Evolutionary conservation across 768 basidiomycete genomes (phyloP), one percentile per base, ranked within the genome.

Genomic region (Leccinellum rugosiceps): DNA sequence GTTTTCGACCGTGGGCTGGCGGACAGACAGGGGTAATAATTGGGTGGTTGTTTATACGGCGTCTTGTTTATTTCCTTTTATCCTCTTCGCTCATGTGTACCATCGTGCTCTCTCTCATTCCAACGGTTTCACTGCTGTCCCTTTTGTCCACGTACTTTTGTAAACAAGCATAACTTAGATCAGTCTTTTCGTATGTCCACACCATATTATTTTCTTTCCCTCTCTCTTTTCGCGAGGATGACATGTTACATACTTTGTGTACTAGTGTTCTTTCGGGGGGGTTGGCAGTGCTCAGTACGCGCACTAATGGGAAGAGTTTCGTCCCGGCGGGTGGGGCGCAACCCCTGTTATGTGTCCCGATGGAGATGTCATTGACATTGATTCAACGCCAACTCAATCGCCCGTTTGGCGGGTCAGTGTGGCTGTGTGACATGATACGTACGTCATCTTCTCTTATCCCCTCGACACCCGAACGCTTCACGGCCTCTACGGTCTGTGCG

Each of bases 41-140:
- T n/a, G 38, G 14, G n/a, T n/a, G 43, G 51, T 46, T 57, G 47
- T 53, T 56, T 56, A 53, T 52, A 17, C 38, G 38, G 23, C 14
- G 54, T 50, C 34, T 43, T 64, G 48, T 60, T 61, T 66, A 62
- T 68, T 41, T 66, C 47, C 52, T 61, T 50, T 61, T 50, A 56
- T 66, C 53, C 38, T 57, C 26, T 23, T 41, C 17, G 34, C 38
- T 63, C 65, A 58, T 43, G 41, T 65, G 65, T 65, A 65, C 30
- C 45, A 65, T 55, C n/a, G 30, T 53, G 6, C 21, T 46, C 23
- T 44, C 41, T 38, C 43, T 41, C 59, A 53, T 44, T 26, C 23
- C 44, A 46, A 11, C 10, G 26, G 56, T n/a, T 41, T n/a, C 19
- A n/a, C n/a, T 11, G 5, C 38, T 31, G 58, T 41, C 46, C n/a